Evolutionary conservation across 2,329 filamentous ascomycete species (phyloP), one percentile per base, ranked within the genome.

Genomic region (Botrytis cinerea): DNA sequence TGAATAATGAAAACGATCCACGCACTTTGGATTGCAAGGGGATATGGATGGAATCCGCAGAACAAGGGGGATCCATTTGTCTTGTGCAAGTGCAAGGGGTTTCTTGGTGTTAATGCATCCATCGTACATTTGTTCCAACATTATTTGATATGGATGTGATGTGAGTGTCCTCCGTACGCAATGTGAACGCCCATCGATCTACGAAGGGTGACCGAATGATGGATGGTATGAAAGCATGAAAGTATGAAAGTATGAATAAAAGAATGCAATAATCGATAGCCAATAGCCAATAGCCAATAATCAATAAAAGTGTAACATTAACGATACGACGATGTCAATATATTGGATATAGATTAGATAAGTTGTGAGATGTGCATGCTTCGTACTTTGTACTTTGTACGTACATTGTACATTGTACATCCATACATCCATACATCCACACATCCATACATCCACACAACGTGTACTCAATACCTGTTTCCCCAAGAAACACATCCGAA

Each of bases 231-330:
- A 38, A 8, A 38, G 38, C 9, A 38, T 38, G 35, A 38, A 6
- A 38, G 35, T 38, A 38, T 8, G 38, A 38, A 38, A 38, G 38
- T 14, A 54, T 67, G 32, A 54, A 28, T 40, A 67, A 51, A n/a
- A 51, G 63, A 67, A 67, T 67, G 63, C 10, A 51, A 67, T 67
- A 51, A 67, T 67, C 12, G 16, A 67, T 51, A 12, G 0, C 3
- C 4, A 48, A 66, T 48, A 48, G 48, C 38, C 28, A 48, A 66
- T 66, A 16, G 0, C 3, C 4, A 48, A 66, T 48, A 48, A 66
- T 51, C 28, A 48, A 66, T 51, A 16, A 66, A 51, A n/a, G 38
- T 51, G 63, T 38, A 51, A 40, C 20, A 20, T 16, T 2, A 40
- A 6, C 25, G 20, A 64, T 40, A 7, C 7, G 0, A 38, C 38